Evolutionary conservation across 139 green algal genomes (phyloP).

Genomic region (Penium margaritaceum): DNA sequence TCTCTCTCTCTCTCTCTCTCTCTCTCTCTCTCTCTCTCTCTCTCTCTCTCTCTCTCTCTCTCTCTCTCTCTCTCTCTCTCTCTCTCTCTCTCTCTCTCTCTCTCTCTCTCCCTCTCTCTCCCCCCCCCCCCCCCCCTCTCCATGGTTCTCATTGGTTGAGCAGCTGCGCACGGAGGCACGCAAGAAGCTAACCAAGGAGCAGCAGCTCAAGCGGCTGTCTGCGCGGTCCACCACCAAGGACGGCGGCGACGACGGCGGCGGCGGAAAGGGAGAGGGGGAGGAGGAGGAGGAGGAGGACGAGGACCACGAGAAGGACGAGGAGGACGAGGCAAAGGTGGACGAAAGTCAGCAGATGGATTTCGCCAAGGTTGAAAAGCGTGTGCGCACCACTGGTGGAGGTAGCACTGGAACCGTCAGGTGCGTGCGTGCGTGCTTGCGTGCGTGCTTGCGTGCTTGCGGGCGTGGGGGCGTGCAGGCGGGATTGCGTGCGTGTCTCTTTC

Average conservation of each 20-base stretch:
- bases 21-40: too few species aligned
- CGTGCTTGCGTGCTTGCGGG: too few species aligned
- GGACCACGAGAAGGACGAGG: slow-evolving; percentile 57
- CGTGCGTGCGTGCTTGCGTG: too few species aligned
- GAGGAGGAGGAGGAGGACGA: slow-evolving; percentile 60
- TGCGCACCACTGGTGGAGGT: slow-evolving; percentile 82
- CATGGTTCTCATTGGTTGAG: too few species aligned
- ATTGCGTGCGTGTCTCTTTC: too few species aligned
- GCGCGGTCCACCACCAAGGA: slow-evolving; percentile 36
- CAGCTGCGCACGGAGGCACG: slow-evolving; percentile 64
- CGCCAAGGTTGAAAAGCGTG: slow-evolving; percentile 85
- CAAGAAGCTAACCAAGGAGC: slow-evolving; percentile 52
- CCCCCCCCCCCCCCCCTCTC: too few species aligned
- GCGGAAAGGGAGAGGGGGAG: too few species aligned
- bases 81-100: too few species aligned
- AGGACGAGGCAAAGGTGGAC: slow-evolving; percentile 82
- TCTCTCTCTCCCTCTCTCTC: too few species aligned
- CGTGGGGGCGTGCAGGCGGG: slow-evolving; percentile 5
- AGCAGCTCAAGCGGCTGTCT: slow-evolving; percentile 56
- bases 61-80: too few species aligned
- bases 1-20: too few species aligned
- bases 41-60: too few species aligned
- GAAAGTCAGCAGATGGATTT: slow-evolving; percentile 81
- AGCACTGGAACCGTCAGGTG: slow-evolving; percentile 49
- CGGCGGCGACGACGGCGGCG: slow-evolving; percentile 5